Evolutionary conservation across 805 yeast species (phyloP).

Genomic region (Maudiozyma saulgeensis): DNA sequence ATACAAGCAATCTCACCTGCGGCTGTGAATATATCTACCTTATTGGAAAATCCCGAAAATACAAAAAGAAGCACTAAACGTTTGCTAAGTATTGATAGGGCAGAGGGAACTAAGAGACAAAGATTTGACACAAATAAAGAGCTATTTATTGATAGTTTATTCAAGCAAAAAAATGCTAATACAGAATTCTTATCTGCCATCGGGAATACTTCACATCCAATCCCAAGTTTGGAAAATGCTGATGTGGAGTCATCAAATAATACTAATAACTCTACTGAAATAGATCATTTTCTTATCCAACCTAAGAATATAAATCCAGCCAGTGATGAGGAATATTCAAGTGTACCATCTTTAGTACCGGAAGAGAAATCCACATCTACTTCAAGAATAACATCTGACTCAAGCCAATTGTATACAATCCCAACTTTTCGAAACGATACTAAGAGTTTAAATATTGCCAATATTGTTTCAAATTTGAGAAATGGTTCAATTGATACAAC

Average conservation of each 20-base stretch:
- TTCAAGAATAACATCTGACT: not conserved
- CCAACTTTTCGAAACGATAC: conserved; percentile 34
- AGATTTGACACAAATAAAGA: too few relatives aligned
- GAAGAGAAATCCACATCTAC: not conserved
- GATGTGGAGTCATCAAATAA: not conserved
- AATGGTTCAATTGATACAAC: conserved; percentile 13
- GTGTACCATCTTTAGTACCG: not conserved
- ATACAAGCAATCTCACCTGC: too few relatives aligned
- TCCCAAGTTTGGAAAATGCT: too few relatives aligned
- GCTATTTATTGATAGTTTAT: too few relatives aligned
- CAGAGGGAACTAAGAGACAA: too few relatives aligned
- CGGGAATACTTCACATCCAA: too few relatives aligned
- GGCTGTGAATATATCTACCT: too few relatives aligned
- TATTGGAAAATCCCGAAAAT: too few relatives aligned
- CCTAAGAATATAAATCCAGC: not conserved
- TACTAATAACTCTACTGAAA: not conserved
- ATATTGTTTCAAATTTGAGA: conserved; percentile 11
- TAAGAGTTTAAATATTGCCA: conserved; percentile 8
- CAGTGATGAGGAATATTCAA: not conserved
- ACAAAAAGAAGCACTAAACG: too few relatives aligned
- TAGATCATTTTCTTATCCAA: not conserved
- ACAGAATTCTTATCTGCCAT: too few relatives aligned
- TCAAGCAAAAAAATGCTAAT: too few relatives aligned
- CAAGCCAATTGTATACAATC: conserved; percentile 23
- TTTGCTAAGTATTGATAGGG: too few relatives aligned